A percentile compares a stretch with the other conserved stretches of the same genome.
Conservation (phyloP, 495 filamentous ascomycete species). For the Trichocladium uniseriatum region DNA sequence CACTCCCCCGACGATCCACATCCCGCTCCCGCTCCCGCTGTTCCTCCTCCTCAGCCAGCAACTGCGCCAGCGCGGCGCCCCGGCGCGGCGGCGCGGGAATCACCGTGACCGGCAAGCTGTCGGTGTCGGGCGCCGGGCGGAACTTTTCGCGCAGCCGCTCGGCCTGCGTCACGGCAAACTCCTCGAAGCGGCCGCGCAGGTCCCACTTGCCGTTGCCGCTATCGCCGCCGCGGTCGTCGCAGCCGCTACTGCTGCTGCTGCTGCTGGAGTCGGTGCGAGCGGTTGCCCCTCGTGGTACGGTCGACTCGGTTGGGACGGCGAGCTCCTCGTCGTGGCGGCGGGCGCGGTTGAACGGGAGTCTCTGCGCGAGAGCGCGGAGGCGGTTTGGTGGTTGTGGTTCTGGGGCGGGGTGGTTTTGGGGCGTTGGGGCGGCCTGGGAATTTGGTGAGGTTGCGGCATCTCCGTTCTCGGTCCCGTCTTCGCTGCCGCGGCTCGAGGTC, state of each 20-base stretch:
- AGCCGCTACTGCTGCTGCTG: no score
- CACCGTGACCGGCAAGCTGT: conserved; percentile 40
- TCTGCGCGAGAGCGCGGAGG: conserved; percentile 23
- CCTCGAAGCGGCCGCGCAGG: conserved; percentile 35
- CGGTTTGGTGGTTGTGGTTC: conserved; percentile 10
- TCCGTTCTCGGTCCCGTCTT: conserved; percentile 14
- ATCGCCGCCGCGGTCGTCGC: neutral
- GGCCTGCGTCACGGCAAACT: conserved; percentile 40
- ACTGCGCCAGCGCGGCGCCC: conserved; percentile 36
- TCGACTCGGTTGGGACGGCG: neutral
- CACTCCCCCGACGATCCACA: no score
- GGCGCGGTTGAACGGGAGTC: conserved; percentile 14
- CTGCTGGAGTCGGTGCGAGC: neutral
- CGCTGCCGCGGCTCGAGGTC: conserved; percentile 20
- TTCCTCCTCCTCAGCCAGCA: conserved; percentile 34
- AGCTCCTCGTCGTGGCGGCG: conserved; percentile 16
- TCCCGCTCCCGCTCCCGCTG: neutral
- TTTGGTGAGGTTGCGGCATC: conserved; percentile 9
- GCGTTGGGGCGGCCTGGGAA: conserved; percentile 6
- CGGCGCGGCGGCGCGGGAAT: conserved; percentile 40
- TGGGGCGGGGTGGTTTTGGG: neutral
- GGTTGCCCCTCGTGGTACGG: neutral
- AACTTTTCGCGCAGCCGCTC: conserved; percentile 38
- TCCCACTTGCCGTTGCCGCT: conserved; percentile 31
- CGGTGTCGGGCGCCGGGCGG: conserved; percentile 38